Evolutionary conservation across 2,329 filamentous ascomycete genomes (phyloP).

Genomic region (Sarocladiaceae sp.): DNA sequence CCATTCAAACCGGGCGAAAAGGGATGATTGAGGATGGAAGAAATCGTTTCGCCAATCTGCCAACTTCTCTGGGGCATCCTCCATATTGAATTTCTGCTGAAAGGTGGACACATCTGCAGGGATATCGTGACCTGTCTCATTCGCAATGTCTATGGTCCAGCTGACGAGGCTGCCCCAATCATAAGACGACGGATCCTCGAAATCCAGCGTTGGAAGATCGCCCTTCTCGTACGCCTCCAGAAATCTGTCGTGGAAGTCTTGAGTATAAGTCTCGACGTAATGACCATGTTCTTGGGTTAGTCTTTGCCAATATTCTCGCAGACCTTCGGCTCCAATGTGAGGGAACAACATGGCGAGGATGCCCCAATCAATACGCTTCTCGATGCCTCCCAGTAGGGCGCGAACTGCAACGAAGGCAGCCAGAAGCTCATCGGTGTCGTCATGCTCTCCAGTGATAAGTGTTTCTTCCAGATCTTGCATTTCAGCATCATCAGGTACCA

Average conservation of each 20-base stretch:
- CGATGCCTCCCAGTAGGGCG: conserved; percentile 55
- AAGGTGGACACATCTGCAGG: conserved; percentile 44
- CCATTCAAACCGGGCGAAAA: conserved; percentile 54
- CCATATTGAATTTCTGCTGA: conserved; percentile 35
- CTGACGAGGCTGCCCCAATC: conserved; percentile 64
- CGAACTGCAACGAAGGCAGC: conserved; percentile 55
- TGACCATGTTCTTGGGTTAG: conserved; percentile 23
- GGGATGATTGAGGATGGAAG: conserved; percentile 48
- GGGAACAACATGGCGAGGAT: conserved; percentile 54
- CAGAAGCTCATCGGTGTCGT: conserved; percentile 33
- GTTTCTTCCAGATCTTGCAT: conserved; percentile 16
- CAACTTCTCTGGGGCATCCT: conserved; percentile 25
- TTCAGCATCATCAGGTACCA: conserved; percentile 2
- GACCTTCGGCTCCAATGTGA: conserved; percentile 41
- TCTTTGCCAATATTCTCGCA: conserved; percentile 53
- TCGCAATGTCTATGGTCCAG: conserved; percentile 58
- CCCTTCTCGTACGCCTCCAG: conserved; percentile 61
- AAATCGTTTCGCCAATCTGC: conserved; percentile 54
- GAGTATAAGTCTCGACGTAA: conserved; percentile 49
- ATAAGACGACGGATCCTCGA: conserved; percentile 57
- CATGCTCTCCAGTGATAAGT: neutral
- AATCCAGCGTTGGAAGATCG: conserved; percentile 59
- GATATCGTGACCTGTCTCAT: conserved; percentile 41
- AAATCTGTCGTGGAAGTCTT: conserved; percentile 62
- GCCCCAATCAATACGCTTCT: conserved; percentile 58